phyloP scores from a whole-genome alignment of 768 basidiomycete species.

The Panaeolus papilionaceus region DNA sequence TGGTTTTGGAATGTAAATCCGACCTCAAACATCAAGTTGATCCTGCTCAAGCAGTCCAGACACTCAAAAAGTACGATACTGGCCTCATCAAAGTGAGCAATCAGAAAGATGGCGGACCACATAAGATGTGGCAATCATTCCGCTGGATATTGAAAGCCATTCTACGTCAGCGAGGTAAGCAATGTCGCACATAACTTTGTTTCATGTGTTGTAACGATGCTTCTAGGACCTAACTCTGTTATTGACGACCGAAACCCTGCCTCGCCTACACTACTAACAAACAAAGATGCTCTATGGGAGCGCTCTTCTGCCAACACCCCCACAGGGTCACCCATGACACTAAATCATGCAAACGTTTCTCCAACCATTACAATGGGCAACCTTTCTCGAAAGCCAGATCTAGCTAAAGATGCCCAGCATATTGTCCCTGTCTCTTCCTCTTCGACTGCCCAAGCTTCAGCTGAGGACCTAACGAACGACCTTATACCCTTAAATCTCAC shows the following conservation, averaged over 20 bases:
- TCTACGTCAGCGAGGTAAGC: constrained; percentile 54
- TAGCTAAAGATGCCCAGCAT: constrained; percentile 18
- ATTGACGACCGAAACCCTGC: constrained; percentile 71
- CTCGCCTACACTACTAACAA: constrained; percentile 63
- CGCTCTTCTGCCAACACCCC: constrained; percentile 58
- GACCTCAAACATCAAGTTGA: constrained; percentile 69
- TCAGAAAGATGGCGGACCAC: constrained; percentile 59
- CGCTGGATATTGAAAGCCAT: constrained; percentile 76
- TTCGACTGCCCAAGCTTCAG: constrained; percentile 35
- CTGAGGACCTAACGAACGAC: background rate
- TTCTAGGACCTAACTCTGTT: constrained; percentile 35
- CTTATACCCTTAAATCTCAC: background rate
- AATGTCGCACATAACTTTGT: background rate
- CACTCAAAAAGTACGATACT: constrained; percentile 69
- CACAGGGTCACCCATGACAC: constrained; percentile 45
- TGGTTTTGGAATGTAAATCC: constrained; percentile 90
- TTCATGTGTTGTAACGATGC: background rate
- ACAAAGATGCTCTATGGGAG: constrained; percentile 60
- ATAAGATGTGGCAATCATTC: constrained; percentile 77
- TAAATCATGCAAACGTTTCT: background rate
- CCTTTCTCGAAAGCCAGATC: constrained; percentile 1
- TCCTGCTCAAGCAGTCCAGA: constrained; percentile 53
- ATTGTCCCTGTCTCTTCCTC: constrained; percentile 36
- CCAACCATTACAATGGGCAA: background rate
- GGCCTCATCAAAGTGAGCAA: constrained; percentile 80